Percentiles rank a stretch among this genome's conserved stretches.
Conservation (phyloP, 2,329 filamentous ascomycete genomes). For the Cylindrodendrum hubeiense region DNA sequence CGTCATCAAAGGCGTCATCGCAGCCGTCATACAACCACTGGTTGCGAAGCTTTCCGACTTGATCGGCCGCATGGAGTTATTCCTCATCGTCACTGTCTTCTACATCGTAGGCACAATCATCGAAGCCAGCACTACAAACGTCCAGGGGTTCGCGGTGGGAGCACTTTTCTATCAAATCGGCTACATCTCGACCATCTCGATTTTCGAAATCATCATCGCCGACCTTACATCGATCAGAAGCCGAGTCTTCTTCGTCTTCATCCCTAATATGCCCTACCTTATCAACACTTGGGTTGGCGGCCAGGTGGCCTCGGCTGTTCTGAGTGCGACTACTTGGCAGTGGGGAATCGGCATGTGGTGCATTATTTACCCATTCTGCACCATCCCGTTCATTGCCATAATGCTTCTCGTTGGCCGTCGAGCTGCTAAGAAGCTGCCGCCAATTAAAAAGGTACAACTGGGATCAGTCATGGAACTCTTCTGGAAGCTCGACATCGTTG, state of each 20-base stretch:
- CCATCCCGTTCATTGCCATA: conserved; percentile 65
- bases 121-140: conserved; percentile 66
- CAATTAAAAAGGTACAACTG: neutral
- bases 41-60: conserved; percentile 73
- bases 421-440: conserved; percentile 54
- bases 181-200: conserved; percentile 68
- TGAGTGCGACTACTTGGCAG: conserved; percentile 61
- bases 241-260: conserved; percentile 68
- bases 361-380: conserved; percentile 68
- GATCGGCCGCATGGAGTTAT: conserved; percentile 72
- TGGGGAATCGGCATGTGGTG: conserved; percentile 74
- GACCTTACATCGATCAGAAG: conserved; percentile 72
- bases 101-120: conserved; percentile 69
- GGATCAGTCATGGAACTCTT: neutral
- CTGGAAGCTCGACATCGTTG: conserved; percentile 53
- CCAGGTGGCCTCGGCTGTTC: conserved; percentile 53
- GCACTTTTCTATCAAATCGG: conserved; percentile 74
- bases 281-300: conserved; percentile 71
- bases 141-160: conserved; percentile 65
- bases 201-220: conserved; percentile 75
- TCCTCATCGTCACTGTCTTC: conserved; percentile 64
- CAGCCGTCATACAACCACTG: conserved; percentile 34
- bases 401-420: conserved; percentile 65
- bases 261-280: conserved; percentile 71
- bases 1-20: conserved; percentile 59